These are phyloP conservation scores for Kluyveromyces dobzhanskii DNA, from an alignment of 805 yeast species.

Conservation along the genomic window DNA sequence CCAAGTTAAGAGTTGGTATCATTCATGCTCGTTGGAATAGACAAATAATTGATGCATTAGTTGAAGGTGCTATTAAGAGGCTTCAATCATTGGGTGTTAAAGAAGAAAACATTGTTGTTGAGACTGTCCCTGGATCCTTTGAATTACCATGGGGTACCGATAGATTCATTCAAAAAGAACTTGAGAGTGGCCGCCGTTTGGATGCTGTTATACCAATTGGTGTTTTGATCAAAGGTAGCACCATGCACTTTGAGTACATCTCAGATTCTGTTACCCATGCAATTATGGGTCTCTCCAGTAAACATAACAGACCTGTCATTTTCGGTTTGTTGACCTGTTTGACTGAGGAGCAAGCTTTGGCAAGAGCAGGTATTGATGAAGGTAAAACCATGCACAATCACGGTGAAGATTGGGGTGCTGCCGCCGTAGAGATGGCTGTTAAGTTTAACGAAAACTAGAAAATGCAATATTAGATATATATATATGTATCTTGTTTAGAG, in stretches of 20 bases:
- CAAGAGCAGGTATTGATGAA: constrained; percentile 83
- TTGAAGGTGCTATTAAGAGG: constrained; percentile 62
- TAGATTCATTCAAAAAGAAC: constrained; percentile 39
- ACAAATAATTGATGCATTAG: constrained; percentile 66
- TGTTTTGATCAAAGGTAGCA: constrained; percentile 88
- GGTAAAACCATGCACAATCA: constrained; percentile 70
- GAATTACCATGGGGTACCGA: constrained; percentile 83
- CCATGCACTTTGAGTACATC: constrained; percentile 97
- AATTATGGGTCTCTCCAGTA: constrained; percentile 72
- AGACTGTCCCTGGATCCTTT: constrained; percentile 90
- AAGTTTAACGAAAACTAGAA: constrained; percentile 30
- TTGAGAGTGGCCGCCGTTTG: constrained; percentile 37
- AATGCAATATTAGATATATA: not conserved
- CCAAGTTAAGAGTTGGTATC: constrained; percentile 66
- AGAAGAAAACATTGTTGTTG: constrained; percentile 67
- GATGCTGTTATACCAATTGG: constrained; percentile 95
- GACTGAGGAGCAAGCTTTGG: constrained; percentile 89
- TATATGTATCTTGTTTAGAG: too few relatives aligned
- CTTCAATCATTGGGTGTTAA: constrained; percentile 59
- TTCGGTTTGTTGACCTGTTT: constrained; percentile 91
- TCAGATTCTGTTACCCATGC: constrained; percentile 83
- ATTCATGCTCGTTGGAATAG: constrained; percentile 95
- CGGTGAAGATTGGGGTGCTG: constrained; percentile 98
- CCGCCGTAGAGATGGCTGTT: constrained; percentile 90
- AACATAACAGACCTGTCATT: constrained; percentile 68